Evolutionary conservation across 129 eudicot genomes (phyloP).

Genomic region (Pittosporum tobira): DNA sequence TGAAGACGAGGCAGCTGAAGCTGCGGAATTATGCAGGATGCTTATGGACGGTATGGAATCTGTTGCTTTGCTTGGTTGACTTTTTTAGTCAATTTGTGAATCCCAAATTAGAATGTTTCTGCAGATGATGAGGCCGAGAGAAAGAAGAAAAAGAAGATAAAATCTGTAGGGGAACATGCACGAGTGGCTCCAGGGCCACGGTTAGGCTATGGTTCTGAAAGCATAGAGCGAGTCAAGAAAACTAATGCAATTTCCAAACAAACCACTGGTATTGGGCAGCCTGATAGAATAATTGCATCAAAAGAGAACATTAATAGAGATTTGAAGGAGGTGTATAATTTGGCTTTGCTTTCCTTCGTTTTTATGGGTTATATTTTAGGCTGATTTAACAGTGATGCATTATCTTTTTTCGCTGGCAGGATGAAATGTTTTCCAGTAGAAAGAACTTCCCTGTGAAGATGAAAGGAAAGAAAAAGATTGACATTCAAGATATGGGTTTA

Average conservation of each 20-base stretch:
- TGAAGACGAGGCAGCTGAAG: slow-evolving; percentile 98
- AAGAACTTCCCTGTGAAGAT: slow-evolving; percentile 46
- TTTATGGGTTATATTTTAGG: neutral
- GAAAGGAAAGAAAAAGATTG: slow-evolving; percentile 62
- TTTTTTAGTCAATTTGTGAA: no score
- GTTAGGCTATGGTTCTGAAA: slow-evolving; percentile 30
- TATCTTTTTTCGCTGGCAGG: slow-evolving; percentile 44
- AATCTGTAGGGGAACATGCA: slow-evolving; percentile 24
- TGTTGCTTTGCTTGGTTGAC: neutral
- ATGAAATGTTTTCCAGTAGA: slow-evolving; percentile 39
- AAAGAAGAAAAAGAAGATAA: slow-evolving; percentile 73
- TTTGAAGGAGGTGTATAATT: slow-evolving; percentile 34
- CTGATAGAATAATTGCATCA: slow-evolving; percentile 30
- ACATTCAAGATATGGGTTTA: slow-evolving; percentile 44
- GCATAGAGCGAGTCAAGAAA: slow-evolving; percentile 43
- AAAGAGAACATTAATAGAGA: slow-evolving; percentile 30
- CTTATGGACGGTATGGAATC: slow-evolving; percentile 78
- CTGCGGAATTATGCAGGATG: slow-evolving; percentile 88
- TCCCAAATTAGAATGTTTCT: slow-evolving; percentile 18
- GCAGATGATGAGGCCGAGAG: slow-evolving; percentile 79
- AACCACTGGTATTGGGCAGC: slow-evolving; percentile 14
- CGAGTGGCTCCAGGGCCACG: slow-evolving; percentile 26
- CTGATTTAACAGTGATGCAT: no score
- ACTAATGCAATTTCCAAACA: slow-evolving; percentile 32
- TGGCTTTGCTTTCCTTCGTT: neutral